Base-by-base conservation (phyloP, 805 yeast genomes). In the Candida morakotiae region DNA sequence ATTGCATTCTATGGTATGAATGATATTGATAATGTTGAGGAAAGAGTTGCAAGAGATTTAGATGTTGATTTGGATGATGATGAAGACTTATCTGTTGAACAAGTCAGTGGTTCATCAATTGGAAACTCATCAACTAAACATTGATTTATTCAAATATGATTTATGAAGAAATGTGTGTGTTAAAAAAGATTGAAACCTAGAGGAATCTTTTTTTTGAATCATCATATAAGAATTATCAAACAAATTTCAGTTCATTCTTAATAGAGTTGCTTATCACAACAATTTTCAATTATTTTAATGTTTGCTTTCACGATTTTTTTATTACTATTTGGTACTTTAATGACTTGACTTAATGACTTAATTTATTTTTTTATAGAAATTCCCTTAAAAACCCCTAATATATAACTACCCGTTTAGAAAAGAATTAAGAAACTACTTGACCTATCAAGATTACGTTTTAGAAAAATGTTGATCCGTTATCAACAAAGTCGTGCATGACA, bases 1-100 rank as follows among this genome's bases (percentile, higher is more conserved):
- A 86, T 93, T 54, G 74, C 83, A 34, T 52, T 80, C 60, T 93
- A 91, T 64, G 98, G 98, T 66, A 62, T 85, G 69, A 72, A 87
- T 53, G 98, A 89, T 48, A 72, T 85, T 60, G 75, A 78, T 56
- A 70, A 80, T 59, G 72, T 80, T 37, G 91, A 83, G 57, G 69
- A 71, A 45, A 71, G 71, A 52, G 80, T 84, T 38, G 75, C 75
- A 31, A 67, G 73, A 49, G 79, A 73, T 43, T 65, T 81, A 53
- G 67, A 69, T 42, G 53, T 72, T 29, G 76, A 76, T 37, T 14
- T 33, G 17, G 64, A 75, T 38, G 62, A 60, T 34, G 62, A 47
- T 17, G 55, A 49, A 11, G 65, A 60, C 3, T 53, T 45, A 25
- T 54, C 34, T 6, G 31, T 11, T 28, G 47, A 36, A 23, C 45